These are phyloP conservation scores for Jatropha curcas DNA, from an alignment of 345 rosid genomes.

Conservation along the genomic window DNA sequence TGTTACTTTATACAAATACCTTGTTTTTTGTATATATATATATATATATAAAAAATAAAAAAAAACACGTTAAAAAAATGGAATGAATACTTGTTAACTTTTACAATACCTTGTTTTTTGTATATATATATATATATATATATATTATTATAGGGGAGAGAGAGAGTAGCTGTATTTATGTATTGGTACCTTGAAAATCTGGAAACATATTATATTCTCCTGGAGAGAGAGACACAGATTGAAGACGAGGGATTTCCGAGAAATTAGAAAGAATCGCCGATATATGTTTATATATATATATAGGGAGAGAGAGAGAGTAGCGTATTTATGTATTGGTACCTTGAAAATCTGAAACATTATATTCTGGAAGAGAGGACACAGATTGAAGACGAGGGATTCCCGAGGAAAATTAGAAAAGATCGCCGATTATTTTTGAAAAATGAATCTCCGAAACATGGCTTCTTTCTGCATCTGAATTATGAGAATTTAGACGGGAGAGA, in stretches of 20 bases:
- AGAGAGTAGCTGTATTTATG: background rate
- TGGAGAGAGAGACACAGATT: conserved; percentile 28
- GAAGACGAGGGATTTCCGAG: conserved; percentile 42
- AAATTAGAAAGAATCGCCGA: conserved; percentile 35
- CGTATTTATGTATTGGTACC: conserved; percentile 29
- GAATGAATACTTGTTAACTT: too few species aligned
- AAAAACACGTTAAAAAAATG: too few species aligned
- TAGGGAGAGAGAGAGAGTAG: background rate
- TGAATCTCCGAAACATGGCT: conserved; percentile 32
- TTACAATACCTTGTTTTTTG: too few species aligned
- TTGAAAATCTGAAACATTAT: conserved; percentile 54
- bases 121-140: background rate
- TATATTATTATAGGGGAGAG: background rate
- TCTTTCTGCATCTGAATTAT: conserved; percentile 20
- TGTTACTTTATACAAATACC: too few species aligned
- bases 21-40: too few species aligned
- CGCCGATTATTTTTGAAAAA: conserved; percentile 30
- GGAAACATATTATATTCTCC: conserved; percentile 45
- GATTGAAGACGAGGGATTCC: conserved; percentile 43
- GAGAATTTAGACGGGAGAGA: conserved; percentile 29
- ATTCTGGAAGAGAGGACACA: conserved; percentile 25
- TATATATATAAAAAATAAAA: too few species aligned
- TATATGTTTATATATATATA: too few species aligned
- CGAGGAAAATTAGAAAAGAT: conserved; percentile 30
- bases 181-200: conserved; percentile 50